A percentile compares a stretch with the other conserved stretches of the same genome.
Conservation (phyloP, 805 yeast species). For the Kregervanrija delftensis region DNA sequence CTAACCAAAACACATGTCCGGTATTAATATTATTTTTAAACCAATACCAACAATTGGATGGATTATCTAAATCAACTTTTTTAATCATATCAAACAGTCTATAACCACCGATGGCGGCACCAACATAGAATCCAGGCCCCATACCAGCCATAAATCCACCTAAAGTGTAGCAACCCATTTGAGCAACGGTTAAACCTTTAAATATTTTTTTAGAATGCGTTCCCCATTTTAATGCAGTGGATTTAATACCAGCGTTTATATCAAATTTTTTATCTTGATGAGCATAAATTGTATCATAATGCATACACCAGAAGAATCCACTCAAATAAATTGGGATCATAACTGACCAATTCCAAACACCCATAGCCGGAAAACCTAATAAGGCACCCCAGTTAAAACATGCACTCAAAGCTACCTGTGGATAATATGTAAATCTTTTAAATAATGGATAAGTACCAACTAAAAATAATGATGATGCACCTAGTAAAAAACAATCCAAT, state of each 20-base stretch:
- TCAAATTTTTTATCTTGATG: slow-evolving; percentile 95
- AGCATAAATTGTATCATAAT: slow-evolving; percentile 93
- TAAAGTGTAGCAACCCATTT: slow-evolving; percentile 51
- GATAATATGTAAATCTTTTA: slow-evolving; percentile 92
- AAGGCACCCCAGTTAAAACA: slow-evolving; percentile 95
- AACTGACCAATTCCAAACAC: slow-evolving; percentile 67
- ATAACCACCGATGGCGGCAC: slow-evolving; percentile 60
- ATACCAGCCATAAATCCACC: slow-evolving; percentile 73
- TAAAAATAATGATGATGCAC: slow-evolving; percentile 71
- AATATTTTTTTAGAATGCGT: slow-evolving; percentile 64
- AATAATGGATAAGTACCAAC: slow-evolving; percentile 88
- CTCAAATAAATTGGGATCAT: slow-evolving; percentile 75
- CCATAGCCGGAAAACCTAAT: slow-evolving; percentile 94
- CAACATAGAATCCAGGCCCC: slow-evolving; percentile 80
- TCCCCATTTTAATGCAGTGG: slow-evolving; percentile 96
- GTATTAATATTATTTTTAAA: slow-evolving; percentile 74
- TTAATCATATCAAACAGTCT: slow-evolving; percentile 64
- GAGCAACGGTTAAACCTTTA: slow-evolving; percentile 57
- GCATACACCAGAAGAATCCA: slow-evolving; percentile 88
- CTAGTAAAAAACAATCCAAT: slow-evolving; percentile 70
- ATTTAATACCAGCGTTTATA: slow-evolving; percentile 82
- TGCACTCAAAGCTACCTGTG: slow-evolving; percentile 74
- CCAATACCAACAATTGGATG: slow-evolving; percentile 74
- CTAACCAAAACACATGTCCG: slow-evolving; percentile 61
- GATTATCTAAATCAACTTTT: slow-evolving; percentile 72